Base-by-base conservation (phyloP, 371 early-diverging fungal species). In the Zychaea mexicana region DNA sequence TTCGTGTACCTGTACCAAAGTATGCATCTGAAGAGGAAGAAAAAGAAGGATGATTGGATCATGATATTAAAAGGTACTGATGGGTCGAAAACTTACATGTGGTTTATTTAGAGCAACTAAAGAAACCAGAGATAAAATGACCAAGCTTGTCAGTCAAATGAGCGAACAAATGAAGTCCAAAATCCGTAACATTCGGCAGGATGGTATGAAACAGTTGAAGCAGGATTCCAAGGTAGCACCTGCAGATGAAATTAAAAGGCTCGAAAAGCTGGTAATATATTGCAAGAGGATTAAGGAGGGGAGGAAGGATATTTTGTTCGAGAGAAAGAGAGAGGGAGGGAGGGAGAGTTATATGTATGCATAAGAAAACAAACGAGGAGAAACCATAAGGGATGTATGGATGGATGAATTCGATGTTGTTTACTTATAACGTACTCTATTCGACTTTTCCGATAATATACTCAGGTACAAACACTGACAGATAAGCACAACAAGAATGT, bases 1-100 rank as follows among this genome's bases (percentile, higher is more conserved):
- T 96, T 57, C 79, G 86, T 47, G 93, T 96, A 0, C 94, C 95
- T 6, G 88, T 97, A 52, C 97, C 96, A 67, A 93, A 90, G 92
- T 89, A 87, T 76, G 78, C 60, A 55, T 17, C n/a, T 13, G 26
- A 9, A 39, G 38, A 36, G 38, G 24, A 3, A 38, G 38, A 5
- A 26, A 24, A 12, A 12, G 33, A 33, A 5, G 33, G 12, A 12
- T 45, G 17, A 10, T 4, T 45, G 4, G 45, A 45, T 45, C 10
- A 6, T 45, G 7, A 47, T 47, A 47, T 47, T n/a, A 47, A 15
- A 57, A 31, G 12, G n/a, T 36, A 32, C 10, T 19, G 19, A 21
- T 24, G 19, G n/a, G 36, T 1, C 36, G 15, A 8, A 2, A 10
- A 36, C 15, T 36, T 15, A 10, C 8, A 36, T 36, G 8, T 36